Evolutionary conservation across 2,329 filamentous ascomycete genomes (phyloP).

Genomic region (Neonectria neomacrospora): DNA sequence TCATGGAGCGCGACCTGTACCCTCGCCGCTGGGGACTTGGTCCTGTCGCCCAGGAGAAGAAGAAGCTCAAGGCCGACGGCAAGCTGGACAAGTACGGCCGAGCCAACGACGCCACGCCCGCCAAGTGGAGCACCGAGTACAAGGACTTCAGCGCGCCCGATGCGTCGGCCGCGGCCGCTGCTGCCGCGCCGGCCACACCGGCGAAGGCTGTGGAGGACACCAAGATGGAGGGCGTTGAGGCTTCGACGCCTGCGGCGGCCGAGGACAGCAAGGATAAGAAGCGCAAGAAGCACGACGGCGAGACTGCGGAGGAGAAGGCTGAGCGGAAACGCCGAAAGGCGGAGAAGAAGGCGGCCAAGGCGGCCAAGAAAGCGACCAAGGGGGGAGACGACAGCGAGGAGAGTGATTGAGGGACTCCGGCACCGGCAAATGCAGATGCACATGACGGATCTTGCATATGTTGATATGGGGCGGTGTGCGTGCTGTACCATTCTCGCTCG

Average conservation of each 20-base stretch:
- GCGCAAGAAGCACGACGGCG: constrained; percentile 85
- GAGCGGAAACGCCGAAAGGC: constrained; percentile 70
- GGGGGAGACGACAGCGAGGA: constrained; percentile 64
- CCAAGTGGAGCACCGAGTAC: constrained; percentile 93
- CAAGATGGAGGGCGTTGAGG: constrained; percentile 49
- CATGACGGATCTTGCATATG: constrained; percentile 37
- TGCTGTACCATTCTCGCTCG: constrained; percentile 45
- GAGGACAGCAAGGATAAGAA: constrained; percentile 71
- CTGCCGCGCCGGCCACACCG: constrained; percentile 56
- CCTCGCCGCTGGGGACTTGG: constrained; percentile 96
- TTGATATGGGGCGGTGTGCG: constrained; percentile 41
- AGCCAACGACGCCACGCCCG: constrained; percentile 89
- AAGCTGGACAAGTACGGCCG: constrained; percentile 98
- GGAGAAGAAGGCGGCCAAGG: constrained; percentile 69
- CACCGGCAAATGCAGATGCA: constrained; percentile 38
- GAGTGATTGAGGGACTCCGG: constrained; percentile 56
- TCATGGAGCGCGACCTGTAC: constrained; percentile 99
- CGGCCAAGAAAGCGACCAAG: constrained; percentile 64
- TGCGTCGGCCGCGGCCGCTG: constrained; percentile 57
- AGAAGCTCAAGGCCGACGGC: constrained; percentile 98
- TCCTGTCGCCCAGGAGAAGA: constrained; percentile 94
- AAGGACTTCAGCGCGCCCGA: constrained; percentile 81
- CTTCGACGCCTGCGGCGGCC: constrained; percentile 53
- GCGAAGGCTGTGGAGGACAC: constrained; percentile 53
- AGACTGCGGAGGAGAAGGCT: constrained; percentile 75